Evolutionary conservation across 2,329 filamentous ascomycete species (phyloP).

Genomic region (Thermomyces lanuginosus): DNA sequence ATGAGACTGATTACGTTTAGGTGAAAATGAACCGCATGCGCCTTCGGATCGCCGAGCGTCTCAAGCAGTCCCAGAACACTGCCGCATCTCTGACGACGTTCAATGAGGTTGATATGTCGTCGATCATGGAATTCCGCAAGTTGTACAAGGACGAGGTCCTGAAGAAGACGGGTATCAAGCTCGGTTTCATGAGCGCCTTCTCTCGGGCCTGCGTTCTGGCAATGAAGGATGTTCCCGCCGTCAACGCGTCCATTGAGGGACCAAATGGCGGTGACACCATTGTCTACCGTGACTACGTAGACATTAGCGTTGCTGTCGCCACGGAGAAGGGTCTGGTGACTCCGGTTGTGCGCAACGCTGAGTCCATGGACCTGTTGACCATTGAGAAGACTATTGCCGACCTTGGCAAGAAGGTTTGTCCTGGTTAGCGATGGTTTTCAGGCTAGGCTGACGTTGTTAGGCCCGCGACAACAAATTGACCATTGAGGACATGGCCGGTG

Average conservation of each 20-base stretch:
- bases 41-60: conserved; percentile 84
- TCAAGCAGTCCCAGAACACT: conserved; percentile 98
- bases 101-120: conserved; percentile 99
- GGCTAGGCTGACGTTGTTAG: conserved; percentile 30
- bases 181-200: conserved; percentile 99
- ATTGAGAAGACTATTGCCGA: conserved; percentile 89
- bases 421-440: not conserved
- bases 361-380: conserved; percentile 68
- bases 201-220: conserved; percentile 76
- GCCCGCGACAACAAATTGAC: conserved; percentile 92
- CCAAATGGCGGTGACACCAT: conserved; percentile 92
- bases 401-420: conserved; percentile 72
- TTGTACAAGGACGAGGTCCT: conserved; percentile 91
- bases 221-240: conserved; percentile 84
- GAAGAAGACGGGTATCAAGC: conserved; percentile 92
- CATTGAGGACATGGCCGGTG: conserved; percentile 97
- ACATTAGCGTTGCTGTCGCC: conserved; percentile 91
- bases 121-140: conserved; percentile 91
- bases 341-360: conserved; percentile 85
- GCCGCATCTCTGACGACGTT: conserved; percentile 94
- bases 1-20: conserved; percentile 36
- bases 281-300: conserved; percentile 94
- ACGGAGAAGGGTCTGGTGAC: conserved; percentile 96
- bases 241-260: conserved; percentile 95
- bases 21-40: conserved; percentile 99